A percentile compares a stretch with the other conserved stretches of the same genome.
phyloP scores from a whole-genome alignment of 2,329 filamentous ascomycete species.

The Whalleya microplaca region DNA sequence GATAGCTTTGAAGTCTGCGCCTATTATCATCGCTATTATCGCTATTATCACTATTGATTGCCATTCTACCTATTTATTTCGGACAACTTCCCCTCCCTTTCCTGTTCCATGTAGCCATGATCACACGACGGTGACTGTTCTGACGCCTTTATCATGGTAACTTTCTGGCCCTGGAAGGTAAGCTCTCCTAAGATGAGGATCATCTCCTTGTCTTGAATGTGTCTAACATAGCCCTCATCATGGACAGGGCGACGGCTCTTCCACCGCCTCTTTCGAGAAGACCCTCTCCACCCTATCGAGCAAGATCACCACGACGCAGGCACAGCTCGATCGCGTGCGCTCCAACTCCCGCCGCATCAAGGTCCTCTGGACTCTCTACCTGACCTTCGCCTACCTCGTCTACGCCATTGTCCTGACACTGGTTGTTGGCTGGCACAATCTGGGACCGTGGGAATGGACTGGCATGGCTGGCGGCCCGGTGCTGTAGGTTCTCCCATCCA shows the following conservation, averaged over 20 bases:
- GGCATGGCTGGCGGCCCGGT: slow-evolving; percentile 78
- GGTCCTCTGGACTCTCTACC: slow-evolving; percentile 88
- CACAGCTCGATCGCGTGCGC: slow-evolving; percentile 73
- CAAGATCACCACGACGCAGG: slow-evolving; percentile 78
- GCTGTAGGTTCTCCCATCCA: slow-evolving; percentile 55
- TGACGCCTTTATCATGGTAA: slow-evolving; percentile 64
- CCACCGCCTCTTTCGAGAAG: slow-evolving; percentile 92
- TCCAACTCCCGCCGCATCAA: slow-evolving; percentile 76
- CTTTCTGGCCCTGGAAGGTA: slow-evolving; percentile 85
- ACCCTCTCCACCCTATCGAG: slow-evolving; percentile 77
- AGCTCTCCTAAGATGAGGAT: slow-evolving; percentile 28
- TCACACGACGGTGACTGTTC: slow-evolving; percentile 16
- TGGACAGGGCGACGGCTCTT: slow-evolving; percentile 72
- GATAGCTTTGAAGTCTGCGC: neutral
- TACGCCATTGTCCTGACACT: slow-evolving; percentile 80
- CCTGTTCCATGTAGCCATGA: slow-evolving; percentile 24
- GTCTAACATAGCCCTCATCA: slow-evolving; percentile 1
- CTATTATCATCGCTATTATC: slow-evolving; percentile 1
- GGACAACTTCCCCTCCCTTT: neutral
- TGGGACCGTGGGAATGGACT: slow-evolving; percentile 77
- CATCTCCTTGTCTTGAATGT: neutral
- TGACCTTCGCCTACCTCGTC: slow-evolving; percentile 86
- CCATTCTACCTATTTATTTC: slow-evolving; percentile 1
- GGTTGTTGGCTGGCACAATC: slow-evolving; percentile 81
- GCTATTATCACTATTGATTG: no score